Base-by-base conservation (phyloP, 495 filamentous ascomycete genomes). In the Apiosordaria backusii region DNA sequence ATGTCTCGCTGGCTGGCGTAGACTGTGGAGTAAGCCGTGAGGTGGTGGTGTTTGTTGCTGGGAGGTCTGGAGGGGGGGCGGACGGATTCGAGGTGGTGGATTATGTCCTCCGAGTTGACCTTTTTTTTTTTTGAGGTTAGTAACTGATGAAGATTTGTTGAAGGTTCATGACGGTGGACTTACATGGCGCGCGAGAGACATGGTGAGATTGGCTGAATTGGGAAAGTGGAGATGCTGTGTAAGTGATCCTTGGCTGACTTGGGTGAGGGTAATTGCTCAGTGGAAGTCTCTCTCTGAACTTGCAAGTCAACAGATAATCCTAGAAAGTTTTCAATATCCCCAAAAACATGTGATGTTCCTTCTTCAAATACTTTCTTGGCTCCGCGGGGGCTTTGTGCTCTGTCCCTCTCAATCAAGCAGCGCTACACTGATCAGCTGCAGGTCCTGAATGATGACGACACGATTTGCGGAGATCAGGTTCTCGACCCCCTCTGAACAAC, bases 61-160 rank as follows among this genome's bases (percentile, higher is more conserved):
- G 80, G 75, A 24, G 74, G 74, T 25, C 75, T 68, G 27, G 76
- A 75, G 60, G 80, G 77, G 6, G 82, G 66, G 24, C 76, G 66
- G 7, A 75, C 68, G 58, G 84, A 78, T 40, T 84, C 82, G 26
- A 90, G 78, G 23, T 75, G 77, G 24, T 80, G 68, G 57, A 90
- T 78, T 62, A 90, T 80, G 65, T 88, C 81, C 62, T 90, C 87
- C 0, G 88, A 85, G 66, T 90, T 80, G 68, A 90, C 77, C 88
- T 71, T 79, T 27, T 54, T 72, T 83, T 21, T 57, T 6, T 4
- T 53, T 4, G 4, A 23, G 2, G 25, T 63, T n/a, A 35, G 57
- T 40, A 4, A 15, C 15, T 52, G 21, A 6, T 22, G 9, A 22
- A 21, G 52, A 3, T 6, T 16, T 7, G 4, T 6, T n/a, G 21